Base-by-base conservation (phyloP, 345 rosid species). In the Euphorbia peplus region DNA sequence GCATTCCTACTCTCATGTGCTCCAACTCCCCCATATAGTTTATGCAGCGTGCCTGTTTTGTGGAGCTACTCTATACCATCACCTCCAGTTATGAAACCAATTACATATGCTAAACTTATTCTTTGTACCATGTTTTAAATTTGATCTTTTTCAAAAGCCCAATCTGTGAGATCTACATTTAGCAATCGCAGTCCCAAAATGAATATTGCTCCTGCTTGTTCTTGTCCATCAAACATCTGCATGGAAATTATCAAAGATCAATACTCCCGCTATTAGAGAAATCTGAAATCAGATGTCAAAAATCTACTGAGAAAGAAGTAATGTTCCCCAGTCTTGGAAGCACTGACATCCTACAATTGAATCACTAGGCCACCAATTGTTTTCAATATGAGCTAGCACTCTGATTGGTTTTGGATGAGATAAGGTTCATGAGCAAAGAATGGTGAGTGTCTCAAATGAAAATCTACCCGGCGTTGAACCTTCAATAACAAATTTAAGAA, bases 161-260 rank as follows among this genome's bases (percentile, higher is more conserved):
- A 41, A 59, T 18, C 41, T 37, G 18, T 11, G 47, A 53, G 63
- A 71, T 66, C 78, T 65, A 50, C 65, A 65, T 58, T 19, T 10
- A 58, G 55, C 44, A 46, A 39, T 2, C 46, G 54, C 25, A 61
- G 59, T 37, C 66, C 68, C 54, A 52, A 6, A 52, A 48, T 21
- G 29, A 48, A 50, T 51, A 18, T 39, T 60, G 50, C 25, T 69
- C 76, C 22, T 7, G 67, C 56, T 60, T 25, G 63, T 48, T 11
- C 53, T 41, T 7, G 55, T 65, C 61, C 46, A 37, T 81, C 71
- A 81, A 74, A 72, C 81, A 76, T 69, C 84, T 81, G 84, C 83
- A 76, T n/a, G 67, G 53, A 61, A 58, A 64, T 25, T 15, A 29
- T 63, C 54, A 19, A n/a, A 29, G 63, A 30, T 73, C 68, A 69